phyloP scores from a whole-genome alignment of 176 grass and related monocot species.

The Carex parvula region DNA sequence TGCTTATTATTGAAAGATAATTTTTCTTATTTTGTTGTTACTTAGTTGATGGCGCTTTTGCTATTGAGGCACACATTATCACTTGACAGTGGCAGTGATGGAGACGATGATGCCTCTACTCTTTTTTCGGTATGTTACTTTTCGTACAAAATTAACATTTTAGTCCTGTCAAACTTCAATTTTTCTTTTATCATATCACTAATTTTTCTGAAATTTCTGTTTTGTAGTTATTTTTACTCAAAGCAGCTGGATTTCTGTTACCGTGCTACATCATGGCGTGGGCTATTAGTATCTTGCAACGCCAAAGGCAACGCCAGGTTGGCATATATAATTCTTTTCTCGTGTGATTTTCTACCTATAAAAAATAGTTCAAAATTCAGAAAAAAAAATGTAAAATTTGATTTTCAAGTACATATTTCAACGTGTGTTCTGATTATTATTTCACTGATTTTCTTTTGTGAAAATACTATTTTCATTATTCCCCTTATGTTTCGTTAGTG shows the following conservation, averaged over 20 bases:
- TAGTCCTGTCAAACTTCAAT: neutral
- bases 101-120: slow-evolving; percentile 73
- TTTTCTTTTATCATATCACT: neutral
- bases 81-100: slow-evolving; percentile 53
- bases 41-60: slow-evolving; percentile 89
- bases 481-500: too few species aligned
- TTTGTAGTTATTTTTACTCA: slow-evolving; percentile 75
- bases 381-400: too few species aligned
- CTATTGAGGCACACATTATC: slow-evolving; percentile 86
- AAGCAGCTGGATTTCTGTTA: slow-evolving; percentile 92
- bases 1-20: neutral
- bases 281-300: slow-evolving; percentile 87
- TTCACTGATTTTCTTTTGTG: neutral
- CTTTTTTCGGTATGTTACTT: slow-evolving; percentile 62
- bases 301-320: slow-evolving; percentile 89
- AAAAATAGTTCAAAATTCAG: too few species aligned
- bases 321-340: slow-evolving; percentile 1
- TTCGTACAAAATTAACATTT: neutral
- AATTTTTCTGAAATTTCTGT: slow-evolving; percentile 21
- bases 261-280: slow-evolving; percentile 96
- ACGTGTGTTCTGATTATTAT: too few species aligned
- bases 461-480: neutral
- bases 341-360: too few species aligned
- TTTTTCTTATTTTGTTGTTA: neutral
- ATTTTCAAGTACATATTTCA: too few species aligned